Evolutionary conservation across 108 stramenopile species (phyloP), one percentile per base, ranked within the genome.

Genomic region (Fragilariopsis cylindrus): DNA sequence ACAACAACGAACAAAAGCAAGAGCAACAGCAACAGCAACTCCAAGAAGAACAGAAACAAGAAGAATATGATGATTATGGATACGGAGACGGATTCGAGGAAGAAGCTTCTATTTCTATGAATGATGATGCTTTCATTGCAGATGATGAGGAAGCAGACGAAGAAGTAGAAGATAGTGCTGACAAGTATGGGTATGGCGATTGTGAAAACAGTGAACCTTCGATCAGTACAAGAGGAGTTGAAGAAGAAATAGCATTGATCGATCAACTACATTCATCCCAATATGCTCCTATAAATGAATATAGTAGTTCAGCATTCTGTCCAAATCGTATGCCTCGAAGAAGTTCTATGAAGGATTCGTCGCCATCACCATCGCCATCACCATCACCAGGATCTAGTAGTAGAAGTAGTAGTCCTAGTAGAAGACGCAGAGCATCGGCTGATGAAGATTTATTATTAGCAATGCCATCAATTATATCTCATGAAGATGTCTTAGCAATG

Each of bases 321-420:
- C 44, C 65, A 13, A 13, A 46, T 8, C 44, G 65, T 15, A 65
- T 65, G 44, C 65, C 65, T 3, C 44, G 68, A 76, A 16, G 75
- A 49, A 67, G 66, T 76, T 76, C 75, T 39, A 69, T 76, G 72
- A 58, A 58, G 15, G 60, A 8, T 39, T 47, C 46, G 0, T 4
- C 3, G 3, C 39, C 12, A 30, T 60, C 19, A 0, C 57, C 30
- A 21, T 4, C 41, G 4, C 58, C 21, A 60, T 60, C 58, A 0
- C 19, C 58, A 60, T 16, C 41, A 60, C 41, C 58, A 52, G 50
- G 4, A 13, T 48, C 47, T 41, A 2, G 15, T 47, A 30, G 30
- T 30, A 16, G 9, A 13, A 13, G 12, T 44, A 13, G 9, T 6
- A 7, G 11, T 15, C 15, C 49, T 5, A 15, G 45, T 52, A 48